Percentiles rank a stretch among this genome's conserved stretches.
Conservation (phyloP, 1,284 basidiomycete species). For the Cronartium ribicola region DNA sequence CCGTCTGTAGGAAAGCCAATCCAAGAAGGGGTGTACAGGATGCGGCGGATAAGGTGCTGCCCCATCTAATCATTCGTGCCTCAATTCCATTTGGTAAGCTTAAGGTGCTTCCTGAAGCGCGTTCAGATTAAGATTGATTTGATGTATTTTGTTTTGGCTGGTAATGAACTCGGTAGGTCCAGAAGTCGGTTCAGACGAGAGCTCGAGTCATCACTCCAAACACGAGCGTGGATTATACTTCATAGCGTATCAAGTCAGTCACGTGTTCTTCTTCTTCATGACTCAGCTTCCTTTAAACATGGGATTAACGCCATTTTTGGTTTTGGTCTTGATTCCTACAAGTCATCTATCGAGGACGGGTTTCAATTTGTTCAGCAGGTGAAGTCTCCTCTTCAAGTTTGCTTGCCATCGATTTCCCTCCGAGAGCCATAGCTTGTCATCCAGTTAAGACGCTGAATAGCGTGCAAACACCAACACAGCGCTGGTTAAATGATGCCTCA, state of each 20-base stretch:
- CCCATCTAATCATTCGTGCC: constrained; percentile 37
- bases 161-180: no score
- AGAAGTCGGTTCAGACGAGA: not conserved
- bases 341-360: constrained; percentile 33
- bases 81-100: constrained; percentile 37
- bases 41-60: constrained; percentile 17
- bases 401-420: no score
- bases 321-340: no score
- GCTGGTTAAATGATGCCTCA: constrained; percentile 30
- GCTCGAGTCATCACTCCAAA: constrained; percentile 32
- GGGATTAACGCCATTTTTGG: no score
- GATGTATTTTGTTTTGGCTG: not conserved
- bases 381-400: no score
- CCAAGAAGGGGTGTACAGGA: constrained; percentile 16
- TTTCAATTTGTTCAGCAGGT: constrained; percentile 42
- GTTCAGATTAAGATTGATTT: no score
- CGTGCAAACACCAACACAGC: not conserved
- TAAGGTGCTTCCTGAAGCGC: no score
- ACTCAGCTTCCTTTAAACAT: no score
- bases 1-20: constrained; percentile 35
- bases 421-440: no score
- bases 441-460: not conserved
- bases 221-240: constrained; percentile 35
- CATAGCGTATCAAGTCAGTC: constrained; percentile 33
- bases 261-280: no score